Base-by-base conservation (phyloP, 1,139 yeast genomes). In the Kodamaea arcana region DNA sequence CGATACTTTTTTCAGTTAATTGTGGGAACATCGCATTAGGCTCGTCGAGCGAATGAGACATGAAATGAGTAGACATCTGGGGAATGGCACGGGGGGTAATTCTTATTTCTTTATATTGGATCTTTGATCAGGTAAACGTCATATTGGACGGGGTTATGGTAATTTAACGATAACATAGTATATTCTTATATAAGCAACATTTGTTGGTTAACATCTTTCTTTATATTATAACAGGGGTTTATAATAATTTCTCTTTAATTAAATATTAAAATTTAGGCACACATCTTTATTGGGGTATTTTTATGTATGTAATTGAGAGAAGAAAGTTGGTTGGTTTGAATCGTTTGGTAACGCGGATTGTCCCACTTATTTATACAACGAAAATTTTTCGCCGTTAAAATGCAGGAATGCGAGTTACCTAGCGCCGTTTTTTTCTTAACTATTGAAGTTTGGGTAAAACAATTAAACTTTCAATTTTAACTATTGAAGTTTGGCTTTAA, bases 201-300 rank as follows among this genome's bases (percentile, higher is more conserved):
- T 34, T 31, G 29, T 30, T 25, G 34, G 37, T 30, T 34, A 27
- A 36, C 39, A 39, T 35, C 30, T 27, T 31, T 23, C 30, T 28
- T 37, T 31, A 22, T 24, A 32, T 37, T 31, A 30, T 36, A 16
- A 37, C 25, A 31, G 34, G 33, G 15, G 29, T 30, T 30, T 26
- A 24, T 39, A 39, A 41, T 41, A 40, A 40, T 36, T 34, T 32
- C 35, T 33, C 34, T 37, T 35, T 18, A 20, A 26, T 36, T 31
- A 7, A 26, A 35, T 23, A 36, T 41, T 39, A 40, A 36, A 48
- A 55, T 59, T 62, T 61, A 62, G 51, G 63, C 64, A 58, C 61
- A 60, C 68, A 62, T 62, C 47, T 51, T 56, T 43, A 42, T 14
- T 3, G 15, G 27, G 16, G n/a, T 15, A 25, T 4, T 10, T 5